These are phyloP conservation scores for Talaromyces sp. DNA, from an alignment of 2,329 filamentous ascomycete genomes.

Conservation along the genomic window DNA sequence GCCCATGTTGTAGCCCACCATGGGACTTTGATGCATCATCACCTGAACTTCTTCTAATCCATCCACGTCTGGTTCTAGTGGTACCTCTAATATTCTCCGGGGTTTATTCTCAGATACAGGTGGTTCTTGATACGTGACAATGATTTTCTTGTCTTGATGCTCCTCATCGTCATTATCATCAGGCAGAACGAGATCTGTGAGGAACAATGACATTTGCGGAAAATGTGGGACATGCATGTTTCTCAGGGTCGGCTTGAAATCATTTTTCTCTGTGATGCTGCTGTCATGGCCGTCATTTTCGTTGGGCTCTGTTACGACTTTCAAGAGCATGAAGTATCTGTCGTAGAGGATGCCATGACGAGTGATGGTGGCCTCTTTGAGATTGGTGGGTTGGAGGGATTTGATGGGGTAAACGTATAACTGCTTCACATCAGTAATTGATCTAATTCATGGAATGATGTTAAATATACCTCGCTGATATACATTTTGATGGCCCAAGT, in stretches of 20 bases:
- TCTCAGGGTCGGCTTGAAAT: slow-evolving; percentile 22
- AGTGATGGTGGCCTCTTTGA: slow-evolving; percentile 52
- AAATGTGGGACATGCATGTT: slow-evolving; percentile 58
- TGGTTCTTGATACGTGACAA: slow-evolving; percentile 37
- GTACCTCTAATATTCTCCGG: slow-evolving; percentile 46
- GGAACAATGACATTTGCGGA: slow-evolving; percentile 60
- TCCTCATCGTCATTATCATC: slow-evolving; percentile 12
- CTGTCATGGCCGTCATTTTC: slow-evolving; percentile 23
- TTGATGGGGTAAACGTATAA: slow-evolving; percentile 72
- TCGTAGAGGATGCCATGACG: slow-evolving; percentile 62
- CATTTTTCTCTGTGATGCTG: background rate
- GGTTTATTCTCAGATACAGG: slow-evolving; percentile 22
- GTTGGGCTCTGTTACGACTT: slow-evolving; percentile 37
- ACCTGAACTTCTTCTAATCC: slow-evolving; percentile 48
- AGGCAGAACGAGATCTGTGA: slow-evolving; percentile 48
- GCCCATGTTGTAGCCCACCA: slow-evolving; percentile 60
- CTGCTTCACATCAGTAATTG: slow-evolving; percentile 31
- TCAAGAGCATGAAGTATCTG: slow-evolving; percentile 65
- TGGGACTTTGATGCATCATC: slow-evolving; percentile 55
- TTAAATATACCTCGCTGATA: slow-evolving; percentile 1
- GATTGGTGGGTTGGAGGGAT: slow-evolving; percentile 57
- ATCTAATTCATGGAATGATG: background rate
- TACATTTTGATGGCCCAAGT: background rate
- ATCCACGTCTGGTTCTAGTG: slow-evolving; percentile 50
- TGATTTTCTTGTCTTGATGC: slow-evolving; percentile 28